These are phyloP conservation scores for Cornus kousa DNA, from an alignment of 148 eudicot species.

Conservation along the genomic window DNA sequence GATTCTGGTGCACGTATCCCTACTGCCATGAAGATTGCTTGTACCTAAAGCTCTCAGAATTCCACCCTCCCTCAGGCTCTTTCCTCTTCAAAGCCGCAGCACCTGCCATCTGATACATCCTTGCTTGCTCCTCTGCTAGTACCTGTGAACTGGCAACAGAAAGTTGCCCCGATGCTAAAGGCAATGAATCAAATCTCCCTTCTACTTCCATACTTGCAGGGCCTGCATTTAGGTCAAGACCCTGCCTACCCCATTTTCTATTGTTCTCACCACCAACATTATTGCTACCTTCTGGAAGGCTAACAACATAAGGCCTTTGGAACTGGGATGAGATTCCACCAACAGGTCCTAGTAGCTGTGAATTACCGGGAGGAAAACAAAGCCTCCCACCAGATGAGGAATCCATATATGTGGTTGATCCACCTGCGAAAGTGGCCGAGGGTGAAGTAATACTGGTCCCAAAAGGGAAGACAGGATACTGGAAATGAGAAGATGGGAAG, in stretches of 20 bases:
- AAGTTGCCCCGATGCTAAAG: slow-evolving; percentile 42
- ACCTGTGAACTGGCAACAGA: slow-evolving; percentile 48
- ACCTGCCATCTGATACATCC: slow-evolving; percentile 55
- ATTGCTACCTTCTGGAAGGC: slow-evolving; percentile 53
- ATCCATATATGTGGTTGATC: slow-evolving; percentile 55
- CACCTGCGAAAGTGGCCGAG: slow-evolving; percentile 52
- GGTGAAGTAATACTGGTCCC: slow-evolving; percentile 63
- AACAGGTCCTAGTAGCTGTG: slow-evolving; percentile 62
- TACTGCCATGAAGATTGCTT: slow-evolving; percentile 80
- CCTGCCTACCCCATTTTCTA: slow-evolving; percentile 67
- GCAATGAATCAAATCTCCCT: slow-evolving; percentile 50
- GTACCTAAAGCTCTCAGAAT: slow-evolving; percentile 51
- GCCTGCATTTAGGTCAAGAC: slow-evolving; percentile 84
- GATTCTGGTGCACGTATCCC: slow-evolving; percentile 9
- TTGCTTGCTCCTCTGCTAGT: slow-evolving; percentile 62
- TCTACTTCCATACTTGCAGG: slow-evolving; percentile 56
- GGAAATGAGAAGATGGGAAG: slow-evolving; percentile 50
- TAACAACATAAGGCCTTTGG: slow-evolving; percentile 60
- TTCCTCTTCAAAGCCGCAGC: slow-evolving; percentile 56
- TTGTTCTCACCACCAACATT: slow-evolving; percentile 39
- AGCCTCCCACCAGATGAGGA: slow-evolving; percentile 54
- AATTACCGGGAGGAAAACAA: slow-evolving; percentile 44
- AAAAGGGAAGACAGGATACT: slow-evolving; percentile 68
- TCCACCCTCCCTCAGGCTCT: slow-evolving; percentile 84
- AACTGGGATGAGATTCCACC: slow-evolving; percentile 54